Evolutionary conservation across 78 protist genomes (phyloP).

Genomic region (Tieghemostelium lacteum): DNA sequence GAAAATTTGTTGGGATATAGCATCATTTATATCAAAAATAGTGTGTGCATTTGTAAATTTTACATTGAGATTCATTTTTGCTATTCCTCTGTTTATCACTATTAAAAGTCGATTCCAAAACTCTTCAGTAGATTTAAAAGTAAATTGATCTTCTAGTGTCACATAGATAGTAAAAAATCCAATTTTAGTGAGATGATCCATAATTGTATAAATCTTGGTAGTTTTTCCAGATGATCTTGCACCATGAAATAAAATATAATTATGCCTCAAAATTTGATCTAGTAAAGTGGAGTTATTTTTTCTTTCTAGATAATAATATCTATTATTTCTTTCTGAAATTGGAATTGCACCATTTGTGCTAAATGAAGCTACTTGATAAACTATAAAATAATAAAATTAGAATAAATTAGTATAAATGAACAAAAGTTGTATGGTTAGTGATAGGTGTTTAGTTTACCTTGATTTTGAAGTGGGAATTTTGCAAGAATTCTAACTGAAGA

Average conservation of each 20-base stretch:
- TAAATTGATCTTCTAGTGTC: background rate
- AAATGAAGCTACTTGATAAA: too few species aligned
- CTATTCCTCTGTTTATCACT: background rate
- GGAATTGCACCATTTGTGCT: background rate
- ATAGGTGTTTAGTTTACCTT: too few species aligned
- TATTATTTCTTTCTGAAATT: background rate
- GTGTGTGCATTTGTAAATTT: background rate
- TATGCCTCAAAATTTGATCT: background rate
- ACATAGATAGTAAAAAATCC: background rate
- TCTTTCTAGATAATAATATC: background rate
- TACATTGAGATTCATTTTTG: too few species aligned
- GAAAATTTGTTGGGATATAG: background rate
- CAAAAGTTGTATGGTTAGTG: too few species aligned
- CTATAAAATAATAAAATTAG: too few species aligned
- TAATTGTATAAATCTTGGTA: background rate
- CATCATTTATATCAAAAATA: background rate
- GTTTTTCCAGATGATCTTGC: background rate
- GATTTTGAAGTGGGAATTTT: too few species aligned
- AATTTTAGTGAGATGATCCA: background rate
- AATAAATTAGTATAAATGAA: too few species aligned
- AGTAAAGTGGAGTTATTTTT: too few species aligned
- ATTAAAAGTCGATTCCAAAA: background rate
- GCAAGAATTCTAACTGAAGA: too few species aligned
- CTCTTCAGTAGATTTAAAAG: background rate
- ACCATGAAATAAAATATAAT: background rate